Conservation (phyloP, 257 asterid genomes). For the Rehmannia glutinosa region DNA sequence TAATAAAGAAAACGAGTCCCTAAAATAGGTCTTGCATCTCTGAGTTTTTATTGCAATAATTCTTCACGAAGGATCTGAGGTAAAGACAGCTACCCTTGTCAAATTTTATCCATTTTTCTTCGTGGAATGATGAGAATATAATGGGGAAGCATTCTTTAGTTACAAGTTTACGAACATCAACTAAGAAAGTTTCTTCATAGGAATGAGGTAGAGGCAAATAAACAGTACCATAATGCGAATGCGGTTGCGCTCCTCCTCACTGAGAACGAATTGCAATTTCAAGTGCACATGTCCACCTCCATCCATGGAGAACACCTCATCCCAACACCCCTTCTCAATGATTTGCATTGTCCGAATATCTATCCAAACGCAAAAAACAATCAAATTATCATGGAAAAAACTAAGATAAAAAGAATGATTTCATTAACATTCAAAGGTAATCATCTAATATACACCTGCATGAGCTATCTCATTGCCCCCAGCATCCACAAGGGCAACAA, state of each 20-base stretch:
- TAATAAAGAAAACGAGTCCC: no score
- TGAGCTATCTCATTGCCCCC: slow-evolving; percentile 68
- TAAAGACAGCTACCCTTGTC: no score
- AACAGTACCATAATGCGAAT: slow-evolving; percentile 71
- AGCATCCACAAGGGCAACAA: slow-evolving; percentile 68
- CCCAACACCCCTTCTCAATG: slow-evolving; percentile 90
- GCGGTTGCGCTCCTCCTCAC: slow-evolving; percentile 65
- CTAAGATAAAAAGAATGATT: neutral
- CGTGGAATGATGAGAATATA: no score
- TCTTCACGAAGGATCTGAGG: no score
- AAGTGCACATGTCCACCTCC: slow-evolving; percentile 75
- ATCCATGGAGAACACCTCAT: slow-evolving; percentile 59
- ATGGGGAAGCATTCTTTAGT: no score
- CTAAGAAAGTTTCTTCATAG: no score
- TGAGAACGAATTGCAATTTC: slow-evolving; percentile 72
- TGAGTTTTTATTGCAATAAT: no score
- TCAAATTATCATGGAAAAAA: neutral
- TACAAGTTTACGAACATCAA: no score
- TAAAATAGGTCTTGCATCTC: no score
- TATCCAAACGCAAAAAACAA: slow-evolving; percentile 17
- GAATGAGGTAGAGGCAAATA: no score
- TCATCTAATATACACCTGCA: slow-evolving; percentile 38
- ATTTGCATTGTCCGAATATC: slow-evolving; percentile 64
- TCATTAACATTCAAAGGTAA: neutral
- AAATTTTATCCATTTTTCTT: no score